Base-by-base conservation (phyloP, 495 filamentous ascomycete species). In the Parmelia sp. region DNA sequence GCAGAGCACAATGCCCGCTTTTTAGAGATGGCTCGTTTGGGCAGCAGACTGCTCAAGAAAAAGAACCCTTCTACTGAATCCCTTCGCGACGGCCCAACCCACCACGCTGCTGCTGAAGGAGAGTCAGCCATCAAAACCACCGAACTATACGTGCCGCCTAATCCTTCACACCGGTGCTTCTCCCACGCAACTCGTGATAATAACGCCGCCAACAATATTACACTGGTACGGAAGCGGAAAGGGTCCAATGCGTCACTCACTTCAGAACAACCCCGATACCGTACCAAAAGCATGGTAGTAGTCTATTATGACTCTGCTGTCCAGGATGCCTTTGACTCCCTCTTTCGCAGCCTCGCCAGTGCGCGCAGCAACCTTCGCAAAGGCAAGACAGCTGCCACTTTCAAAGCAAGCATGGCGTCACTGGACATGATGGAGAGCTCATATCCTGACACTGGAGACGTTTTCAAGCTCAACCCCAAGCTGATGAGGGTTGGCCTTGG, bases 271-370 rank as follows among this genome's bases (percentile, higher is more conserved):
- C 53, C 79, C 71, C 79, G 79, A 29, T 90, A 88, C 71, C 86
- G 90, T 62, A 86, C 84, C 17, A 83, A 89, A 61, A 85, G 83
- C 65, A 91, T 91, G 83, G 85, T 95, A 62, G 86, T 93, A 35
- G 88, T 96, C 49, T 89, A 92, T 72, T 96, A 96, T 73, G 91
- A 96, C 72, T 89, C 89, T 68, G 85, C 90, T 63, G 87, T 91
- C 15, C 92, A 96, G 71, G 82, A 84, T 40, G 80, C 84, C 9
- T 90, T 96, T 64, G 91, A 96, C 71, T 79, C 84, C 57, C 76
- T 95, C 37, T 91, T 94, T 57, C 88, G 88, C 64, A 83, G 86
- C 62, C 88, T 96, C 55, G 89, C 87, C 53, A 80, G 83, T n/a
- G 86, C 88, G 45, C 80, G 92, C 66, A 95, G 94, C 75, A 82